Percentiles rank a stretch among this genome's conserved stretches.
Evolutionary conservation across 73 alveolate genomes (phyloP).

Genomic region (Paramecium sonneborni): DNA sequence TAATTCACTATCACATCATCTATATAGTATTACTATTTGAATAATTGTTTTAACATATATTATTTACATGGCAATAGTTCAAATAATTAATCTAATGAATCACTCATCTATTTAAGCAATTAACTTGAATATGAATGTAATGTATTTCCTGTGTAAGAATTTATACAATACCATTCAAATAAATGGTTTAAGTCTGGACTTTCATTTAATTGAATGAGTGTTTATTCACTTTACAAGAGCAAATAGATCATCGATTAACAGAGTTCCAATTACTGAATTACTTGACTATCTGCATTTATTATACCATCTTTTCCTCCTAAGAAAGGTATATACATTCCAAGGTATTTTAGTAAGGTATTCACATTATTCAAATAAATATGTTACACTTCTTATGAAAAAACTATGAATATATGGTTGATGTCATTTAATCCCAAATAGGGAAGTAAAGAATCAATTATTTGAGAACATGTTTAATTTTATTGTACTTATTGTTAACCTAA

Average conservation of each 20-base stretch:
- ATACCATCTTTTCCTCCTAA: constrained; percentile 49
- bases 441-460: not conserved
- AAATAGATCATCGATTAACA: not conserved
- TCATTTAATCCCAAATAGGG: not conserved
- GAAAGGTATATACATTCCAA: not conserved
- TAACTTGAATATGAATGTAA: not conserved
- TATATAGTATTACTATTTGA: not conserved
- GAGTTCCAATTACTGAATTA: not conserved
- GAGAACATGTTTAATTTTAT: not conserved
- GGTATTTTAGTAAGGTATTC: not conserved
- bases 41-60: not conserved
- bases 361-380: not conserved
- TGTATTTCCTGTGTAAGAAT: not conserved
- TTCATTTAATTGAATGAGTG: not conserved
- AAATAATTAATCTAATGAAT: not conserved
- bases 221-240: not conserved
- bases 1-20: not conserved
- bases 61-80: not conserved
- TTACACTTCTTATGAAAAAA: not conserved
- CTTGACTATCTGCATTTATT: not conserved
- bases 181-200: not conserved
- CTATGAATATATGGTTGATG: not conserved
- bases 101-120: not conserved
- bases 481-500: not conserved
- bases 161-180: not conserved